These are phyloP conservation scores for Mucor circinelloides DNA, from an alignment of 371 early-diverging fungal genomes.

Conservation along the genomic window DNA sequence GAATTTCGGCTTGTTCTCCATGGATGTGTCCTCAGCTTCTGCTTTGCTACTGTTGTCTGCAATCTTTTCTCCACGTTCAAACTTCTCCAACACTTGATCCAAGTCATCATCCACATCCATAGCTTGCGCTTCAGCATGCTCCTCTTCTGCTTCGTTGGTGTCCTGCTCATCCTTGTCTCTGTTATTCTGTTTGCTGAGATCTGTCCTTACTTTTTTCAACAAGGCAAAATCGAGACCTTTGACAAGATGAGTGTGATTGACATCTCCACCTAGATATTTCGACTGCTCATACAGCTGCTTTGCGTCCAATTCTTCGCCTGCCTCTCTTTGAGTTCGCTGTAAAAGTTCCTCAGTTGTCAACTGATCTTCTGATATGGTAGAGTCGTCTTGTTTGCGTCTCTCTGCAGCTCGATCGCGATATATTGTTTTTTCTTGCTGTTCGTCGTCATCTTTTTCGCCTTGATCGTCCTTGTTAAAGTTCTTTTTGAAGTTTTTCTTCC, in stretches of 20 bases:
- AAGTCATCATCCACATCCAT: constrained; percentile 24
- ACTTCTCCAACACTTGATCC: constrained; percentile 15
- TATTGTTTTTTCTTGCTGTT: constrained; percentile 8
- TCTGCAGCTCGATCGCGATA: constrained; percentile 93
- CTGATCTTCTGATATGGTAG: constrained; percentile 26
- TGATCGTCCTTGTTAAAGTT: constrained; percentile 13
- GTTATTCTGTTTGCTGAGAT: constrained; percentile 18
- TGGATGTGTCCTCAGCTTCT: not conserved
- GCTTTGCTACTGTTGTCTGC: not conserved
- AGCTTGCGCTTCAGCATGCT: constrained; percentile 15
- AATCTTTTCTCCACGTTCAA: constrained; percentile 21
- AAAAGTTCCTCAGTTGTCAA: constrained; percentile 34
- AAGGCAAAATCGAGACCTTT: constrained; percentile 89
- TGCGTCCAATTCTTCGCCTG: constrained; percentile 45
- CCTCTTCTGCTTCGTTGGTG: constrained; percentile 16
- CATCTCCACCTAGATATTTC: constrained; percentile 89
- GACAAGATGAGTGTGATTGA: constrained; percentile 87
- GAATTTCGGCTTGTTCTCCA: constrained; percentile 20
- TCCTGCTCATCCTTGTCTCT: constrained; percentile 7
- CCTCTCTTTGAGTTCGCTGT: constrained; percentile 26
- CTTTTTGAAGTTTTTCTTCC: constrained; percentile 40
- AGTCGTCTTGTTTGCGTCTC: constrained; percentile 68
- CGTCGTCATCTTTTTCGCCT: not conserved
- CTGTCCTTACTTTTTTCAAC: constrained; percentile 65
- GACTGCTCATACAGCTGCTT: constrained; percentile 74